These are phyloP conservation scores for Sporobolomyces pararoseus DNA, from an alignment of 768 basidiomycete genomes.

Conservation along the genomic window DNA sequence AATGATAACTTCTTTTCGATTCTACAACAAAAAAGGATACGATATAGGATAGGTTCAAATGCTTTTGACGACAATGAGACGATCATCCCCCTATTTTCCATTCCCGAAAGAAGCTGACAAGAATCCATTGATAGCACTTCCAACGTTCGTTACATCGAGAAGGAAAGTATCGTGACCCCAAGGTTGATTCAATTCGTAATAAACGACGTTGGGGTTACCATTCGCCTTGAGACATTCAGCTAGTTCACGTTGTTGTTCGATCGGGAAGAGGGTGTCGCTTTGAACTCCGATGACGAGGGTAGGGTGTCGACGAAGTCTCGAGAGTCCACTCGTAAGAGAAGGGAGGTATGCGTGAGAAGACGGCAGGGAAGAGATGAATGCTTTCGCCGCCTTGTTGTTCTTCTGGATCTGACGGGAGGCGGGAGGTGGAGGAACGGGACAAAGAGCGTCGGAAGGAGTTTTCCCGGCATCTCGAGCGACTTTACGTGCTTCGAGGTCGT, in stretches of 20 bases:
- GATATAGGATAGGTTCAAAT: not conserved
- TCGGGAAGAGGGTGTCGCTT: constrained; percentile 91
- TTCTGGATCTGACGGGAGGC: not conserved
- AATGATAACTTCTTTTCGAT: too few relatives aligned
- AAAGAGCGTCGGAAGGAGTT: constrained; percentile 12
- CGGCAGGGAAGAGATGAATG: constrained; percentile 50
- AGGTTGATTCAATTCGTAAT: constrained; percentile 97
- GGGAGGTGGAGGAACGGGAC: constrained; percentile 48
- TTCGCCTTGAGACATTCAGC: constrained; percentile 85
- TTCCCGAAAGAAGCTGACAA: constrained; percentile 49
- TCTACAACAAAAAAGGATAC: not conserved
- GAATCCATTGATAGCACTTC: constrained; percentile 86
- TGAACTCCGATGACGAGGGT: constrained; percentile 88
- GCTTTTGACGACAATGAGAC: too few relatives aligned
- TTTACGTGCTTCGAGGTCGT: constrained; percentile 56
- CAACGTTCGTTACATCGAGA: constrained; percentile 86
- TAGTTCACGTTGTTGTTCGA: constrained; percentile 93
- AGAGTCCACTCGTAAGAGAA: constrained; percentile 68
- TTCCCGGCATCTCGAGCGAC: constrained; percentile 18
- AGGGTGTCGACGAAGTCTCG: constrained; percentile 70
- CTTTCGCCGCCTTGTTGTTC: constrained; percentile 37
- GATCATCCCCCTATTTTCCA: not conserved
- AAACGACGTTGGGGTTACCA: constrained; percentile 82
- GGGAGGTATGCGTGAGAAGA: constrained; percentile 46
- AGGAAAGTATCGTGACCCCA: constrained; percentile 99